Base-by-base conservation (phyloP, 768 basidiomycete species). In the Pisolithus tinctorius region DNA sequence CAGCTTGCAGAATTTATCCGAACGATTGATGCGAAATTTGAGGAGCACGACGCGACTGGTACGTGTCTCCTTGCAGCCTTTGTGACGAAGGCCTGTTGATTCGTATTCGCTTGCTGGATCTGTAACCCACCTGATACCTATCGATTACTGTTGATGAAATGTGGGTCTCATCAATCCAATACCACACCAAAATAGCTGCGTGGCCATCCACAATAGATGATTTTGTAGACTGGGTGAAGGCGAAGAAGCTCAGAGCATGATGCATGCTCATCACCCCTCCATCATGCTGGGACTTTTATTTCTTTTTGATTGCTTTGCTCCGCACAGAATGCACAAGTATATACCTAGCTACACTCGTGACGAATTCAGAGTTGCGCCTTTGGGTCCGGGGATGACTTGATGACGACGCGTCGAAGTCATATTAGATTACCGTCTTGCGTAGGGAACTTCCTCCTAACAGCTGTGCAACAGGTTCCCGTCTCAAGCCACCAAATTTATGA, bases 131-230 rank as follows among this genome's bases (percentile, higher is more conserved):
- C 31, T 5, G 2, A 34, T 34, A 34, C 13, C 14, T 29, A 20
- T 29, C 27, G 27, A 3, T 29, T 29, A 29, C 27, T 29, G 27
- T 3, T 29, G 27, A 29, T 7, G 30, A 44, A 6, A 13, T 42
- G 10, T 40, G 41, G 10, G 0, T 44, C 17, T 51, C 17, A 55
- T 43, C 25, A 4, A 2, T 11, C 20, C 47, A 9, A 27, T 49
- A 25, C 58, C 45, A 38, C 50, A 50, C 55, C 20, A 20, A 53
- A 38, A 38, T 60, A 89, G 90, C 79, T 44, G 86, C 91, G 2
- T 93, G 90, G 90, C 90, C 90, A 4, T 90, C 88, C 36, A 78
- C 84, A 23, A 86, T 93, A 55, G 90, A 93, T 59, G 87, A 88
- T 47, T 92, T 90, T 59, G 88, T 89, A 14, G 81, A 77, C 49